These are phyloP conservation scores for Arachnomyces sp. DNA, from an alignment of 2,329 filamentous ascomycete genomes.

Conservation along the genomic window DNA sequence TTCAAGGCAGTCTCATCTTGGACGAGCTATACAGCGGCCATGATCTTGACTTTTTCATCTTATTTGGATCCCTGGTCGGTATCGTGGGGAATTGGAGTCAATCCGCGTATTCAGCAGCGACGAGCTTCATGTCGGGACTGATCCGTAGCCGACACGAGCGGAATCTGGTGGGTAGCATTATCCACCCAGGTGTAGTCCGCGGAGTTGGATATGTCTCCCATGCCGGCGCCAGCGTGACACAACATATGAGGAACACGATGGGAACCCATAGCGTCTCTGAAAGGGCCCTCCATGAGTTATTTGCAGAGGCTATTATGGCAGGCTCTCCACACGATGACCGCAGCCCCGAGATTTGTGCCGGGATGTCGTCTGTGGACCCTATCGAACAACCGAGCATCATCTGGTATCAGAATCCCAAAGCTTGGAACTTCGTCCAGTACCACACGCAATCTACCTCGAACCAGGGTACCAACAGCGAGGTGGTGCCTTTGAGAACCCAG, in stretches of 20 bases:
- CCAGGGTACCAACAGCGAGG: not conserved
- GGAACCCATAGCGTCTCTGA: constrained; percentile 36
- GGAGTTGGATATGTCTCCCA: constrained; percentile 10
- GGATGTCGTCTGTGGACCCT: constrained; percentile 18
- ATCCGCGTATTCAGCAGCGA: constrained; percentile 13
- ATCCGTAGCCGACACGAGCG: constrained; percentile 9
- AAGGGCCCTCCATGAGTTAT: constrained; percentile 45
- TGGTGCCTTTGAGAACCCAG: not conserved
- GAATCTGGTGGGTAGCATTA: constrained; percentile 8
- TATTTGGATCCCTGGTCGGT: constrained; percentile 11
- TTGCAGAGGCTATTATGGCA: constrained; percentile 44
- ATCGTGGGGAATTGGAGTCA: constrained; percentile 11
- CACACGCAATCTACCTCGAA: constrained; percentile 1
- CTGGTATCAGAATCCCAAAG: constrained; percentile 39
- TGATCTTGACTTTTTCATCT: constrained; percentile 15
- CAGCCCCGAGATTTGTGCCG: constrained; percentile 13
- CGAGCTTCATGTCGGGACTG: constrained; percentile 10
- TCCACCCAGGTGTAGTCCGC: constrained; percentile 9
- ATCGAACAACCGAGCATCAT: constrained; percentile 10
- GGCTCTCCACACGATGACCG: constrained; percentile 26
- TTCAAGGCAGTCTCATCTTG: constrained; percentile 26
- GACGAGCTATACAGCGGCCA: constrained; percentile 12
- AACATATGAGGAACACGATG: not conserved
- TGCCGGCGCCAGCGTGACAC: not conserved
- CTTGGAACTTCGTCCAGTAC: constrained; percentile 1